These are phyloP conservation scores for Alternaria longipes DNA, from an alignment of 2,329 filamentous ascomycete species.

Conservation along the genomic window DNA sequence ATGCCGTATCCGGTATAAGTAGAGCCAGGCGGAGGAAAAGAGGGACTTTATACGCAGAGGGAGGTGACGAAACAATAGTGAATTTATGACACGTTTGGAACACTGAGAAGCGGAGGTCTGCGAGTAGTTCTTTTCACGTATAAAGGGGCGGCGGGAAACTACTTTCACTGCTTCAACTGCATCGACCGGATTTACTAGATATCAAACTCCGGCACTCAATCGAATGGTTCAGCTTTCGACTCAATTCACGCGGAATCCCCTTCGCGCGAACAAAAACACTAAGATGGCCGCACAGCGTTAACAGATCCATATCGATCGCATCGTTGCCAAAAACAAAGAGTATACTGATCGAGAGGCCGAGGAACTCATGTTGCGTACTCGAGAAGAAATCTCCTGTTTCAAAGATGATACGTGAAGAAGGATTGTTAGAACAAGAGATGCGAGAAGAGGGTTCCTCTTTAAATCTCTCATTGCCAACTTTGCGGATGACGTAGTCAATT, in stretches of 20 bases:
- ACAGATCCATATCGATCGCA: too few species aligned
- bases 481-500: too few species aligned
- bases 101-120: not conserved
- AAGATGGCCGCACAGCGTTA: too few species aligned
- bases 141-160: not conserved
- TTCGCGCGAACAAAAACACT: too few species aligned
- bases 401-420: too few species aligned
- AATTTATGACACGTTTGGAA: not conserved
- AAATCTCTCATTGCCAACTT: too few species aligned
- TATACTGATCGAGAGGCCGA: too few species aligned
- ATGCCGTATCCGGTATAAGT: not conserved
- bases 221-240: not conserved
- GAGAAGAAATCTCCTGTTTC: too few species aligned
- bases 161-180: not conserved
- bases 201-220: not conserved
- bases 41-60: not conserved
- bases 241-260: not conserved
- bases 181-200: not conserved
- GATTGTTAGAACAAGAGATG: too few species aligned
- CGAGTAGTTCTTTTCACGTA: not conserved
- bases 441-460: too few species aligned
- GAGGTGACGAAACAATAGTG: not conserved
- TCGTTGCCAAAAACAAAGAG: too few species aligned
- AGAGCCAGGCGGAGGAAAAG: not conserved
- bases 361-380: too few species aligned